These are phyloP conservation scores for Taiwanofungus camphoratus DNA, from an alignment of 1,284 basidiomycete genomes.

Conservation along the genomic window DNA sequence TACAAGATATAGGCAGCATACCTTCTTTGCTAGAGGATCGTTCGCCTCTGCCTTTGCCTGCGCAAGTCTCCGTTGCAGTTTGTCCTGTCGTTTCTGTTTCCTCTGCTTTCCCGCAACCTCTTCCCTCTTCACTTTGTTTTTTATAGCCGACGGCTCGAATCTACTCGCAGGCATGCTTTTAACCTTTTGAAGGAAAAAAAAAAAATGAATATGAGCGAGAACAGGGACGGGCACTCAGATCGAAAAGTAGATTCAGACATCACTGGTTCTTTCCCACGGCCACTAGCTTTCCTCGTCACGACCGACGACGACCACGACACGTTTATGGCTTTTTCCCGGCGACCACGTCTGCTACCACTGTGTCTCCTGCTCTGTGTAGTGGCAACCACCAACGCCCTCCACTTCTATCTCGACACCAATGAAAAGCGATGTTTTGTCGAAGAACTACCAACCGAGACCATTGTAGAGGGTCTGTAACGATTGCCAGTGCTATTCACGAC, in stretches of 20 bases:
- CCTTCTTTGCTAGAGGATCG: slow-evolving; percentile 70
- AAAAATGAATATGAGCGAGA: neutral
- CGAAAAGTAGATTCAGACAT: neutral
- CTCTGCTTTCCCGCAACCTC: slow-evolving; percentile 72
- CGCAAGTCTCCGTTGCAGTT: slow-evolving; percentile 76
- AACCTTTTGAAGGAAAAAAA: neutral
- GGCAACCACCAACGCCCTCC: slow-evolving; percentile 58
- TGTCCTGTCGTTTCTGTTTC: slow-evolving; percentile 75
- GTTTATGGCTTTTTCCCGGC: slow-evolving; percentile 22
- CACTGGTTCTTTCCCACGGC: slow-evolving; percentile 20
- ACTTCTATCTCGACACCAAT: slow-evolving; percentile 91
- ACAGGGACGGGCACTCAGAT: neutral
- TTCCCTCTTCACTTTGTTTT: slow-evolving; percentile 83
- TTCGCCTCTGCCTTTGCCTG: slow-evolving; percentile 65
- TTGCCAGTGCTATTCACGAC: too few species aligned
- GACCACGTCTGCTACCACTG: slow-evolving; percentile 30
- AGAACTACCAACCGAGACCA: slow-evolving; percentile 94
- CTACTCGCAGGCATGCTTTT: slow-evolving; percentile 45
- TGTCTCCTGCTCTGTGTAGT: slow-evolving; percentile 37
- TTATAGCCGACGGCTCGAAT: slow-evolving; percentile 64
- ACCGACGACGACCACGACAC: slow-evolving; percentile 20
- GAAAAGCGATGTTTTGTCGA: slow-evolving; percentile 95
- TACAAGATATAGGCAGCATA: slow-evolving; percentile 27
- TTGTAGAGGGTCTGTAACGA: slow-evolving; percentile 77
- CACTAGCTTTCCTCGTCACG: slow-evolving; percentile 17